Conservation (phyloP, 106 monocot genomes). For the Acorus calamus region DNA sequence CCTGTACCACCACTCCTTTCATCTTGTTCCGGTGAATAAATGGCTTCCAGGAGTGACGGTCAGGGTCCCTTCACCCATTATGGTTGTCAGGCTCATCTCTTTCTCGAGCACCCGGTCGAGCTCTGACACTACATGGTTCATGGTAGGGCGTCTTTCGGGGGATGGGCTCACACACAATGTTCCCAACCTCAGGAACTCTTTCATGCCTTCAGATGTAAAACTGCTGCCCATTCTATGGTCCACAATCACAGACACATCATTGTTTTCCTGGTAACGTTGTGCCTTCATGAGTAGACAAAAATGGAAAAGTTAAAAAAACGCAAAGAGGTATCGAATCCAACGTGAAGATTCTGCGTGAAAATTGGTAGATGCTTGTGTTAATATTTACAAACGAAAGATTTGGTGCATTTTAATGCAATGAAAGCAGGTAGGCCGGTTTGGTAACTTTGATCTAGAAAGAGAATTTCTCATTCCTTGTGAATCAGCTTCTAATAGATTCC, state of each 20-base stretch:
- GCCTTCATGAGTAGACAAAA: conserved; percentile 32
- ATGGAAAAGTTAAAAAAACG: not conserved
- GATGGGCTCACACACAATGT: conserved; percentile 50
- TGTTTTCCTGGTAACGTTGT: conserved; percentile 47
- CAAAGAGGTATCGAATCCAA: not conserved
- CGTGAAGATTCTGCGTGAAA: not conserved
- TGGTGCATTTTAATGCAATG: no score
- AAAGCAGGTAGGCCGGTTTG: no score
- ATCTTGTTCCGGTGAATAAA: conserved; percentile 27
- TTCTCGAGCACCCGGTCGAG: conserved; percentile 65
- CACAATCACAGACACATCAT: conserved; percentile 24
- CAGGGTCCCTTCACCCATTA: conserved; percentile 77
- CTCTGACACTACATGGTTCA: conserved; percentile 52
- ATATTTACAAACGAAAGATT: no score
- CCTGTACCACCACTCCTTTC: no score
- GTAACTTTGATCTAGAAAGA: no score
- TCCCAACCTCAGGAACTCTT: conserved; percentile 48
- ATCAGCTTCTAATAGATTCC: no score
- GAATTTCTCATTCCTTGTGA: no score
- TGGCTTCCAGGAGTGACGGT: conserved; percentile 83
- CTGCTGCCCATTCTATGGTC: conserved; percentile 61
- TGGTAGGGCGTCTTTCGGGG: conserved; percentile 39
- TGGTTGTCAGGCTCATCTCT: conserved; percentile 72
- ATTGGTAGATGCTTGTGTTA: no score
- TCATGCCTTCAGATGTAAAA: conserved; percentile 72